phyloP scores from a whole-genome alignment of 2,329 filamentous ascomycete species.

The Apiospora sp. region DNA sequence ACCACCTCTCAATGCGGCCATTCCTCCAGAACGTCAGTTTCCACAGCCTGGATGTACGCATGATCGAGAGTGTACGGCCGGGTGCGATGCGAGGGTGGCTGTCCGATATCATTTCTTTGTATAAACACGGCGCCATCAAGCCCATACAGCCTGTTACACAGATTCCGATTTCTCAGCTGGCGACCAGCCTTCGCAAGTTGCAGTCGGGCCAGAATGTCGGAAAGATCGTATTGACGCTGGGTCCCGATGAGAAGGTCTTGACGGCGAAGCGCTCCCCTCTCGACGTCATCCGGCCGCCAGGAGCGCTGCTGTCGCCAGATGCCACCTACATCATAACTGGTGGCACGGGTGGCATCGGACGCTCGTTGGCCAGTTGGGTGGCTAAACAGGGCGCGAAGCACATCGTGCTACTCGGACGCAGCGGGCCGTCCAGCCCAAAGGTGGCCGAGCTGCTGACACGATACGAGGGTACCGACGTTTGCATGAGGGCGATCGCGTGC shows the following conservation, averaged over 20 bases:
- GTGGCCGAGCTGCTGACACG: conserved; percentile 29
- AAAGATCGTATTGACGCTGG: conserved; percentile 30
- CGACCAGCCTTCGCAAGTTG: conserved; percentile 34
- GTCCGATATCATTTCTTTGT: background rate
- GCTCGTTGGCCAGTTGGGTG: conserved; percentile 36
- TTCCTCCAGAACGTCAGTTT: conserved; percentile 31
- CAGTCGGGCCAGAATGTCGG: conserved; percentile 31
- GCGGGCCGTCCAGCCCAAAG: conserved; percentile 33
- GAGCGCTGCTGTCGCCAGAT: conserved; percentile 28
- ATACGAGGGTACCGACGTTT: conserved; percentile 19
- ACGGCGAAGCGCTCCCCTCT: background rate
- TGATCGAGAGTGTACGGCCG: conserved; percentile 27
- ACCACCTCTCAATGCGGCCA: conserved; percentile 26
- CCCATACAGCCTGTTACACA: conserved; percentile 24
- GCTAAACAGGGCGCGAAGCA: conserved; percentile 32
- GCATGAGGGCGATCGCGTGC: conserved; percentile 17
- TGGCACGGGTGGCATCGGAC: conserved; percentile 41
- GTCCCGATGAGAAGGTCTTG: conserved; percentile 4
- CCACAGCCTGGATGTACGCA: conserved; percentile 31
- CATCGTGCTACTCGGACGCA: conserved; percentile 33
- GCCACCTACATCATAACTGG: conserved; percentile 39
- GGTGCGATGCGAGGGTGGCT: conserved; percentile 17
- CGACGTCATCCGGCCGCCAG: background rate
- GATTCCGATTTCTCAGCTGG: conserved; percentile 29
- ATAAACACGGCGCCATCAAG: background rate